Percentiles rank a stretch among this genome's conserved stretches.
Conservation (phyloP, 2,329 filamentous ascomycete genomes). For the Metarhizium anisopliae region DNA sequence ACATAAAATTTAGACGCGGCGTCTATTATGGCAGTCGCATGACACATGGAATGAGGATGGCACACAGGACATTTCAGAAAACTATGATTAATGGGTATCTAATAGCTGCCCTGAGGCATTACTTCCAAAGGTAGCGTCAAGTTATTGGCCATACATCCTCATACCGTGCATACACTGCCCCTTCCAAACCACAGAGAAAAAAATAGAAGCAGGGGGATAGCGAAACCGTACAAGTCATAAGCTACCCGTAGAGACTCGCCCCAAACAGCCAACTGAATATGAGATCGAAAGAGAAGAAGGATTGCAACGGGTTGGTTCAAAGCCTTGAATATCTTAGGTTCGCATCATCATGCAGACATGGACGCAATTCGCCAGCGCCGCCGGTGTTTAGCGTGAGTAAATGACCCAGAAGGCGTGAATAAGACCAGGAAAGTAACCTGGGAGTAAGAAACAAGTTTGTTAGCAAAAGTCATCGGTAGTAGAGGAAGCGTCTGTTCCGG, state of each 20-base stretch:
- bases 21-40: too few species aligned
- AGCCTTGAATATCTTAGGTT: not conserved
- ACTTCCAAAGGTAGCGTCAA: not conserved
- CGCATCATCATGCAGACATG: not conserved
- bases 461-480: not conserved
- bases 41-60: too few species aligned
- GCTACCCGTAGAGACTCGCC: not conserved
- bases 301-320: not conserved
- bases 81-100: not conserved
- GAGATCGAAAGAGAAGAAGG: not conserved
- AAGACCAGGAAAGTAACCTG: slow-evolving; percentile 65
- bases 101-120: slow-evolving; percentile 4
- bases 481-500: not conserved
- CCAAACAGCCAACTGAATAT: not conserved
- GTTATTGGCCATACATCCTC: not conserved
- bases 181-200: not conserved
- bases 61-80: not conserved
- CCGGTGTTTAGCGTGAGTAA: not conserved
- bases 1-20: too few species aligned
- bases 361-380: not conserved
- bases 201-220: not conserved
- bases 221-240: not conserved
- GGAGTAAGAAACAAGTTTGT: not conserved
- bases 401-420: slow-evolving; percentile 94
- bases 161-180: not conserved